Percentiles rank a stretch among this genome's conserved stretches.
Conservation (phyloP, 139 green algal genomes). For the Chlamydomonas sphaeroides region DNA sequence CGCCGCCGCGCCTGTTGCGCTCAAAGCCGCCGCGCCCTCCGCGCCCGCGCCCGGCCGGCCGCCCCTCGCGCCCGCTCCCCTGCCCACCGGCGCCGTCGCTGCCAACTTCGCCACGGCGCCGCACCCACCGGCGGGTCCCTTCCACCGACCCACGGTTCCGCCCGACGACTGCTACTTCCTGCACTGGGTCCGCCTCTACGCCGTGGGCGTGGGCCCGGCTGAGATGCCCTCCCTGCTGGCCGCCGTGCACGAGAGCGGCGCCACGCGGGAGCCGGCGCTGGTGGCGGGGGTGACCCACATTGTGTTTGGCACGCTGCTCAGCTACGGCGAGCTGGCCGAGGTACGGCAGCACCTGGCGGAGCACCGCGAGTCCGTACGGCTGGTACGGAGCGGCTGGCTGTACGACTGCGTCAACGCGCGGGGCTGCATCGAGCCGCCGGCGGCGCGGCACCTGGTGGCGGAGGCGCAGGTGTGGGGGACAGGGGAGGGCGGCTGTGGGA, state of each 20-base stretch:
- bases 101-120: too few relatives aligned
- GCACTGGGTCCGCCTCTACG: slow-evolving; percentile 1
- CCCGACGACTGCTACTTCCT: slow-evolving; percentile 42
- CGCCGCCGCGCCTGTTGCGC: too few relatives aligned
- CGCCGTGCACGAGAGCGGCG: slow-evolving; percentile 24
- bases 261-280: slow-evolving; percentile 22
- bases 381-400: slow-evolving; percentile 22
- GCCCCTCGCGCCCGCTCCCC: too few relatives aligned
- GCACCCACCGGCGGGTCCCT: background rate
- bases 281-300: slow-evolving; percentile 12
- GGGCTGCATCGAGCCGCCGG: slow-evolving; percentile 1
- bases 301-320: slow-evolving; percentile 15
- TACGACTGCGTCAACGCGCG: slow-evolving; percentile 18
- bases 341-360: slow-evolving; percentile 15
- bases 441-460: background rate
- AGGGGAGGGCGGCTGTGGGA: too few relatives aligned
- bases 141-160: background rate
- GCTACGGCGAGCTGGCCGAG: background rate
- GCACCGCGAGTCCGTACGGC: slow-evolving; percentile 7
- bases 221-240: slow-evolving; percentile 9
- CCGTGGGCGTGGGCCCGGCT: background rate
- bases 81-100: too few relatives aligned
- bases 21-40: too few relatives aligned
- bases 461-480: slow-evolving; percentile 3
- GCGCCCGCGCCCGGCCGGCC: too few relatives aligned